Percentiles rank a stretch among this genome's conserved stretches.
Conservation (phyloP, 306 rosid species). For the Medicago ruthenica region DNA sequence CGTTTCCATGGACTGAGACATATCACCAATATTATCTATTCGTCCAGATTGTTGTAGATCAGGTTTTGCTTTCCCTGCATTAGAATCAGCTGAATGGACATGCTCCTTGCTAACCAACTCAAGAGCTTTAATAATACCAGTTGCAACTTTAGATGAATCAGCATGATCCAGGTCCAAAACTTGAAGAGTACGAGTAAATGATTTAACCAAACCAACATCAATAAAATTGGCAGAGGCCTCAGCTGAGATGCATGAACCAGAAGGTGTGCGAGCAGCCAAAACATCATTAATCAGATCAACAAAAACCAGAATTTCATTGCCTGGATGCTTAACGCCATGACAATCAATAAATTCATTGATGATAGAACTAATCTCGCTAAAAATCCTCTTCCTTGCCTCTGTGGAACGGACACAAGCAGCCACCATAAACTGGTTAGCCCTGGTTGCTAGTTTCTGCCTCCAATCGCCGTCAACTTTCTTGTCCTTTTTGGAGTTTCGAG, state of each 20-base stretch:
- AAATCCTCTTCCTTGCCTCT: slow-evolving; percentile 93
- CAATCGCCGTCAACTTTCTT: slow-evolving; percentile 92
- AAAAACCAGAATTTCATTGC: slow-evolving; percentile 69
- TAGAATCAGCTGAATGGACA: slow-evolving; percentile 76
- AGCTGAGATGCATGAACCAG: slow-evolving; percentile 81
- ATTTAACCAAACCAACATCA: slow-evolving; percentile 83
- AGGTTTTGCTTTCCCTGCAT: slow-evolving; percentile 67
- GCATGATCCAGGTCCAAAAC: slow-evolving; percentile 89
- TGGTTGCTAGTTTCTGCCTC: slow-evolving; percentile 93
- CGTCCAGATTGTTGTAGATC: slow-evolving; percentile 72
- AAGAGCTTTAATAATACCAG: slow-evolving; percentile 87
- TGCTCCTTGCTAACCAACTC: slow-evolving; percentile 95
- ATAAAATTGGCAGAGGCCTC: slow-evolving; percentile 92
- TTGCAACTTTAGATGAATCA: slow-evolving; percentile 90
- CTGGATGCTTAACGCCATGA: slow-evolving; percentile 66
- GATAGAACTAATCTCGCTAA: slow-evolving; percentile 69
- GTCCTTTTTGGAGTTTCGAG: slow-evolving; percentile 75
- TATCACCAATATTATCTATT: slow-evolving; percentile 59
- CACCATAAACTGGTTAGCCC: slow-evolving; percentile 91
- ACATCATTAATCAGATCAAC: slow-evolving; percentile 88
- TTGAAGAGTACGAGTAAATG: slow-evolving; percentile 76
- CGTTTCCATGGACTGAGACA: slow-evolving; percentile 75
- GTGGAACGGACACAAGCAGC: slow-evolving; percentile 92
- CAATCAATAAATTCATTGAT: slow-evolving; percentile 79
- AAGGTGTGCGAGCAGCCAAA: slow-evolving; percentile 89